Conservation (phyloP, 805 yeast species). For the Saccharomyces jurei region DNA sequence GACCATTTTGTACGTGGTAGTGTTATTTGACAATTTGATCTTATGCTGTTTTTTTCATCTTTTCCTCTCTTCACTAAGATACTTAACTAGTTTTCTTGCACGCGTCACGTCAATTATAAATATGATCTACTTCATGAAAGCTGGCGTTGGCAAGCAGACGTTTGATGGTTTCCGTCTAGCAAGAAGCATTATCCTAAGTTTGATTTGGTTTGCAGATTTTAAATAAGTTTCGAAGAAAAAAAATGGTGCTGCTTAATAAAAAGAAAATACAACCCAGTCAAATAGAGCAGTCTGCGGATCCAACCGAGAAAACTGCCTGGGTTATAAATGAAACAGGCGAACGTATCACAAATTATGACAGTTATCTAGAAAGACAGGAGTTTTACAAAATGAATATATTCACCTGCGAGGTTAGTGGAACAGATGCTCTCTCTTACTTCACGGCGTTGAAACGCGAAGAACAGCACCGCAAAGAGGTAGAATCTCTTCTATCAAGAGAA, state of each 20-base stretch:
- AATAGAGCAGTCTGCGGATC: not conserved
- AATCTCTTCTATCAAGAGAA: slow-evolving; percentile 74
- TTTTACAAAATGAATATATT: slow-evolving; percentile 64
- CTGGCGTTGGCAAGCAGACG: not conserved
- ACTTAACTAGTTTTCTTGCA: not conserved
- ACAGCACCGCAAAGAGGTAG: slow-evolving; percentile 49
- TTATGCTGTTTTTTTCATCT: no score
- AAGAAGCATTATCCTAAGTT: not conserved
- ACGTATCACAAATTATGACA: slow-evolving; percentile 75
- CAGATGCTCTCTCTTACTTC: slow-evolving; percentile 75
- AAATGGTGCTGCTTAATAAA: not conserved
- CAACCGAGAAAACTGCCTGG: slow-evolving; percentile 47
- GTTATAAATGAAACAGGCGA: slow-evolving; percentile 74
- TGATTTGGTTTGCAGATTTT: not conserved
- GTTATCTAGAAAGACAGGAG: slow-evolving; percentile 58
- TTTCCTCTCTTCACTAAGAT: not conserved
- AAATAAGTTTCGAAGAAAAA: not conserved
- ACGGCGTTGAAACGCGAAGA: slow-evolving; percentile 76
- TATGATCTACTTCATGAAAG: not conserved
- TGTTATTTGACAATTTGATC: no score
- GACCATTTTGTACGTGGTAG: not conserved
- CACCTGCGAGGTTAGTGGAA: slow-evolving; percentile 89
- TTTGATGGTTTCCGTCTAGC: not conserved
- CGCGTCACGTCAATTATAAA: not conserved
- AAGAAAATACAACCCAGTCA: not conserved